These are phyloP conservation scores for Dendrocalamus sinicus DNA, from an alignment of 176 grass and related monocot species.

Conservation along the genomic window DNA sequence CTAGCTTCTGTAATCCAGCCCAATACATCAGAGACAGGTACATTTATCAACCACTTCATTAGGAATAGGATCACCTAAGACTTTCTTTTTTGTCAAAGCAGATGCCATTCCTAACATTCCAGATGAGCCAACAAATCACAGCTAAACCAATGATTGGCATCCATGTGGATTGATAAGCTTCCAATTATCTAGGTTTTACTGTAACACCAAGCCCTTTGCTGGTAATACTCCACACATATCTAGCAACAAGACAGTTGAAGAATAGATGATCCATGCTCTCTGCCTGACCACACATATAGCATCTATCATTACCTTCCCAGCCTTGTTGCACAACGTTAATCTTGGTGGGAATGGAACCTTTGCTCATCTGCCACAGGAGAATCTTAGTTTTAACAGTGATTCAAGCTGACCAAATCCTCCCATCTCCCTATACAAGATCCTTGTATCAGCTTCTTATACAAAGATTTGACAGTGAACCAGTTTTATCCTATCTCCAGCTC, in stretches of 20 bases:
- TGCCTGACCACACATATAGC: neutral
- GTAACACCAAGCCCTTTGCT: neutral
- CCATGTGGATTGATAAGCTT: neutral
- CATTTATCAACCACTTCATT: neutral
- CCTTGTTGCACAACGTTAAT: neutral
- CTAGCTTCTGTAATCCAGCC: neutral
- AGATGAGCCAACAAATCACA: neutral
- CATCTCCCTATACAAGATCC: neutral
- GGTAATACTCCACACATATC: neutral
- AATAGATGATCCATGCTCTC: neutral
- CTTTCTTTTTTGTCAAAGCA: neutral
- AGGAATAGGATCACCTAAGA: constrained; percentile 10
- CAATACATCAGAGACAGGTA: neutral
- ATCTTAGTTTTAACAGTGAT: neutral
- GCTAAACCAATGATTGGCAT: neutral
- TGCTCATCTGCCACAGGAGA: neutral
- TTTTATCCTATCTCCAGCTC: neutral
- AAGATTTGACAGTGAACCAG: neutral
- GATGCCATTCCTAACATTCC: neutral
- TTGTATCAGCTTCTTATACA: neutral
- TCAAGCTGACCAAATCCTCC: neutral
- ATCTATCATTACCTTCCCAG: neutral
- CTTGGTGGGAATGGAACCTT: neutral
- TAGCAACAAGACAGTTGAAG: neutral
- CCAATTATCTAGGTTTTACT: neutral